These are phyloP conservation scores for Selenicereus undatus DNA, from an alignment of 148 eudicot genomes.

Conservation along the genomic window DNA sequence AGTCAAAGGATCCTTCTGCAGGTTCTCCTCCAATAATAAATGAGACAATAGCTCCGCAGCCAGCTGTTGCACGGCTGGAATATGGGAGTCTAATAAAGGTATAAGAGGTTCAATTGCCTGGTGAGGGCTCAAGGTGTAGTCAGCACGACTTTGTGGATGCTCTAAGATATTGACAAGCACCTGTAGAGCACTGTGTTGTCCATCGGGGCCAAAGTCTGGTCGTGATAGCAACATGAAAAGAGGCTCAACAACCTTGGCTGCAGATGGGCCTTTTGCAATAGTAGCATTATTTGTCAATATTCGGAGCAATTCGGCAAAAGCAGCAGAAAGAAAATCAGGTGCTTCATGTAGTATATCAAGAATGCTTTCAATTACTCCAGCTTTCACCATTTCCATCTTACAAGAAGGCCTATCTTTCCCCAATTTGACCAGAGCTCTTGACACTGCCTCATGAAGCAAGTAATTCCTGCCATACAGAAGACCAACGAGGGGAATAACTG, in stretches of 20 bases:
- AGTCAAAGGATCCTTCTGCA: conserved; percentile 72
- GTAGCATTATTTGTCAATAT: conserved; percentile 92
- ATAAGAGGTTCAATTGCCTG: conserved; percentile 92
- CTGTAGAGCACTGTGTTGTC: conserved; percentile 92
- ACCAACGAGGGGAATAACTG: conserved; percentile 92
- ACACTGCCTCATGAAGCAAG: conserved; percentile 88
- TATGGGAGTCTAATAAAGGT: conserved; percentile 74
- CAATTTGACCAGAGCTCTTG: conserved; percentile 92
- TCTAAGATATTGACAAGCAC: conserved; percentile 94
- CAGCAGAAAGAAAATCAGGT: conserved; percentile 92
- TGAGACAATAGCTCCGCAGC: conserved; percentile 98
- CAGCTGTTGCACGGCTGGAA: conserved; percentile 84
- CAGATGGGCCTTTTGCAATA: conserved; percentile 88
- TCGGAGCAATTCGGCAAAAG: conserved; percentile 87
- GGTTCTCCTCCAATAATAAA: conserved; percentile 75
- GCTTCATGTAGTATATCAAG: conserved; percentile 92
- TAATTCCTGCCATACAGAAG: conserved; percentile 75
- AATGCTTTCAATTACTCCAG: conserved; percentile 80
- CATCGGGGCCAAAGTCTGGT: conserved; percentile 87
- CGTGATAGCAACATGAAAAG: conserved; percentile 70
- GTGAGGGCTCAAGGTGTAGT: conserved; percentile 65
- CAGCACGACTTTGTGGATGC: conserved; percentile 82
- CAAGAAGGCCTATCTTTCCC: conserved; percentile 97
- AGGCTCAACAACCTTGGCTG: conserved; percentile 91
- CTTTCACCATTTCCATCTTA: conserved; percentile 98